phyloP scores from a whole-genome alignment of 2,329 filamentous ascomycete species.

The Botryotinia narcissicola region DNA sequence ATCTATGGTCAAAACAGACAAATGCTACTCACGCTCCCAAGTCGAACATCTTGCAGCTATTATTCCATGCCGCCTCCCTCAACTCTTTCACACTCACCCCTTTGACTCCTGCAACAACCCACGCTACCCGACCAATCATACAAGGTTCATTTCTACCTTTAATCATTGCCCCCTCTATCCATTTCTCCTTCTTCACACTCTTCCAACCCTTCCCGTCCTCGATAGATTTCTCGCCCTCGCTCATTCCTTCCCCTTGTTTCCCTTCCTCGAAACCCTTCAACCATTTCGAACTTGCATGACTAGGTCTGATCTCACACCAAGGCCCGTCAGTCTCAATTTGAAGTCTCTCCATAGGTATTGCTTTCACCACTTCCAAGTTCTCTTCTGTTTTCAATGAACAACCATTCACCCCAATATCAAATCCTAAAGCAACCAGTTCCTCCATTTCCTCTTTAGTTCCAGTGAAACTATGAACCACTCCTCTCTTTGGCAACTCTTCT shows the following conservation, averaged over 20 bases:
- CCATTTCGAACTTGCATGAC: slow-evolving; percentile 64
- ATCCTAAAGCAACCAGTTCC: slow-evolving; percentile 72
- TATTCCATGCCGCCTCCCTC: slow-evolving; percentile 80
- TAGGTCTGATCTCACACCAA: slow-evolving; percentile 92
- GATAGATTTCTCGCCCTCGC: slow-evolving; percentile 6
- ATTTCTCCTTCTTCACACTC: slow-evolving; percentile 94
- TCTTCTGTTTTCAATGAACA: slow-evolving; percentile 94
- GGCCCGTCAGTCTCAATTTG: slow-evolving; percentile 98
- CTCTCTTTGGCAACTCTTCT: slow-evolving; percentile 67
- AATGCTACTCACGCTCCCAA: slow-evolving; percentile 49
- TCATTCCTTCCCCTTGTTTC: slow-evolving; percentile 27
- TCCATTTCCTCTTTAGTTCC: slow-evolving; percentile 82
- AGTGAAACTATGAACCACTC: slow-evolving; percentile 93
- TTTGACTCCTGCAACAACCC: slow-evolving; percentile 84
- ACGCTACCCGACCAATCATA: slow-evolving; percentile 81
- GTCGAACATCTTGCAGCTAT: slow-evolving; percentile 77
- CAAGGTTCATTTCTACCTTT: slow-evolving; percentile 95
- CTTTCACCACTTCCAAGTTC: slow-evolving; percentile 80
- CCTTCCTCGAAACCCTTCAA: slow-evolving; percentile 36
- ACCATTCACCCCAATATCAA: slow-evolving; percentile 94
- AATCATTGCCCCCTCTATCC: slow-evolving; percentile 81
- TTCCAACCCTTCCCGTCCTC: slow-evolving; percentile 57
- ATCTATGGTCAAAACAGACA: neutral
- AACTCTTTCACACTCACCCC: slow-evolving; percentile 76
- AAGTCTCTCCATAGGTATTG: slow-evolving; percentile 73